phyloP scores from a whole-genome alignment of 129 eudicot species.

The Artemisia annua region DNA sequence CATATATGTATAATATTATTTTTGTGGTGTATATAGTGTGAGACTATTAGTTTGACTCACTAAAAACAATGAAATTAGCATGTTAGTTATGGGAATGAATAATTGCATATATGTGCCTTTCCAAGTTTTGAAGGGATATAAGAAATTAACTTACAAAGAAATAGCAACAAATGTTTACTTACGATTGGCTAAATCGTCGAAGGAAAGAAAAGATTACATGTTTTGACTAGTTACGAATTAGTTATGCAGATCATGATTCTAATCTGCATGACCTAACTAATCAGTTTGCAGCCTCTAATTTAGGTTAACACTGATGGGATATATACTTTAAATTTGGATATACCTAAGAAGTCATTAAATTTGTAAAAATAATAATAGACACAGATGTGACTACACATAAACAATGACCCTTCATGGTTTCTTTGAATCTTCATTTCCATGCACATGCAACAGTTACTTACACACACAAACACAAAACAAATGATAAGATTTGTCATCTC shows the following conservation, averaged over 20 bases:
- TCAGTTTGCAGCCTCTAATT: background rate
- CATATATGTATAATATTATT: too few relatives aligned
- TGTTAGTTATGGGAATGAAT: too few relatives aligned
- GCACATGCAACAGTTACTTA: conserved; percentile 29
- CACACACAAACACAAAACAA: background rate
- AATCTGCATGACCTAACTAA: background rate
- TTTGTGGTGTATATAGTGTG: too few relatives aligned
- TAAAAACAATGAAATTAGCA: too few relatives aligned
- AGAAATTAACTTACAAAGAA: too few relatives aligned
- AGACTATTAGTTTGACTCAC: too few relatives aligned
- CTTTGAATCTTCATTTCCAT: conserved; percentile 22
- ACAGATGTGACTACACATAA: conserved; percentile 36
- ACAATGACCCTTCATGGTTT: conserved; percentile 29
- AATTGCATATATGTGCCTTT: too few relatives aligned
- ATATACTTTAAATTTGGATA: background rate
- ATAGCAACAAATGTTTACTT: too few relatives aligned
- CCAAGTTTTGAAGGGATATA: too few relatives aligned
- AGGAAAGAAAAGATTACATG: too few relatives aligned
- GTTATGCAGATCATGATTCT: background rate
- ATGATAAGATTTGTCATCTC: conserved; percentile 1
- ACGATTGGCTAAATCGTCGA: too few relatives aligned
- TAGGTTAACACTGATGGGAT: background rate
- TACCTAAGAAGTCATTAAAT: conserved; percentile 15
- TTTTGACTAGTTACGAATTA: too few relatives aligned
- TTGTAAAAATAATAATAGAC: conserved; percentile 13